Conservation (phyloP, 139 green algal genomes). For the Protoeuglena noctilucae region DNA sequence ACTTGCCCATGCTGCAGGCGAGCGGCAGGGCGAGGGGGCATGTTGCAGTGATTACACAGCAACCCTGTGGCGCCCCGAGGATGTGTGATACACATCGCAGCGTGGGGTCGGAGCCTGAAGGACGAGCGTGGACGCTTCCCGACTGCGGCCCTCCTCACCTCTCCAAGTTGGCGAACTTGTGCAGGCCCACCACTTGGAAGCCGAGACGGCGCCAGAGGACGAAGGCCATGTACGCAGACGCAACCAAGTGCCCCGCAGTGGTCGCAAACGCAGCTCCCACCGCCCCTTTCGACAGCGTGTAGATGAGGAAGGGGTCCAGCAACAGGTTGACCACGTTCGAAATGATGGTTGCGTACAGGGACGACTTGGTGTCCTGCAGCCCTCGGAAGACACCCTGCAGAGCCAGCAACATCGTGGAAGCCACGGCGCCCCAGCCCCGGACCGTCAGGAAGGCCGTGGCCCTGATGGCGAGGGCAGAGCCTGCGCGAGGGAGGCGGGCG, state of each 20-base stretch:
- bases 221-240: slow-evolving; percentile 14
- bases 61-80: too few species aligned
- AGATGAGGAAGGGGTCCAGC: slow-evolving; percentile 50
- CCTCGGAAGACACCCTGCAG: slow-evolving; percentile 41
- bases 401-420: slow-evolving; percentile 9
- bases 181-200: slow-evolving; percentile 10
- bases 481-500: too few species aligned
- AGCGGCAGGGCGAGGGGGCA: neutral
- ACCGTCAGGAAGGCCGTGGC: neutral
- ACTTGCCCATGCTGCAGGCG: neutral
- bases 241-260: slow-evolving; percentile 22
- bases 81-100: too few species aligned
- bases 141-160: neutral
- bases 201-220: slow-evolving; percentile 8
- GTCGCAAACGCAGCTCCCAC: slow-evolving; percentile 48
- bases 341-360: slow-evolving; percentile 20
- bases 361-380: slow-evolving; percentile 20
- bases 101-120: too few species aligned
- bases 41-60: too few species aligned
- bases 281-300: slow-evolving; percentile 33
- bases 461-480: neutral
- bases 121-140: too few species aligned
- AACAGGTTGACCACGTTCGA: slow-evolving; percentile 21
- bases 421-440: too few species aligned
- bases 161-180: neutral